Base-by-base conservation (phyloP, 139 green algal genomes). In the Picochlorum costavermella region DNA sequence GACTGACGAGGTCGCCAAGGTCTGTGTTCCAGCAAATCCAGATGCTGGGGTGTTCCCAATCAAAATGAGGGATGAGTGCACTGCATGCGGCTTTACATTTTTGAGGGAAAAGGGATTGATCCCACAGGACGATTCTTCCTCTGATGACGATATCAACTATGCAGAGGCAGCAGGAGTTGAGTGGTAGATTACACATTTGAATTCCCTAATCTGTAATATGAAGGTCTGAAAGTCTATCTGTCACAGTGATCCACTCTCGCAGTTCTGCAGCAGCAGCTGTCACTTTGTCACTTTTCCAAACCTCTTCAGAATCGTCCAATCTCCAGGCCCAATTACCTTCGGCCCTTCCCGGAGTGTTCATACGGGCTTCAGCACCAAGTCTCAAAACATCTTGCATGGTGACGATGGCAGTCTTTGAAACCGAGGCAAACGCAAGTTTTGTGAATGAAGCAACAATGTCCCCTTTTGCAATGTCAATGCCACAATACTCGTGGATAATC, bases 321-420 rank as follows among this genome's bases (percentile, higher is more conserved):
- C 90, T 76, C 90, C 90, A 96, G 1, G 65, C 40, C 90, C 90
- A 96, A 81, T 96, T 96, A 76, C 84, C 87, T 5, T 75, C 83
- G 1, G 88, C 88, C 17, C 63, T 78, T 30, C 91, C 92, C 2
- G 92, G 92, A 1, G 80, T 89, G 79, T 98, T 98, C 88, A 98
- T 97, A 61, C 92, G 83, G 0, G 78, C 84, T 2, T 26, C 75
- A 80, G 96, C 96, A 72, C 95, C 92, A 55, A 99, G 76, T 0
- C 86, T 70, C 83, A 99, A 87, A 26, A 98, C 76, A 72, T 99
- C 94, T 86, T 98, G 86, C 51, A 74, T 58, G 63, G 90, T 84
- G 67, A 97, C 70, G 28, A 95, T 80, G 53, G 78, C 81, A 2
- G 87, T 88, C 48, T 75, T 68, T 2, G 84, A 80, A 29, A 92